Evolutionary conservation across 495 filamentous ascomycete genomes (phyloP).

Genomic region (Hyaloscypha bicolor): DNA sequence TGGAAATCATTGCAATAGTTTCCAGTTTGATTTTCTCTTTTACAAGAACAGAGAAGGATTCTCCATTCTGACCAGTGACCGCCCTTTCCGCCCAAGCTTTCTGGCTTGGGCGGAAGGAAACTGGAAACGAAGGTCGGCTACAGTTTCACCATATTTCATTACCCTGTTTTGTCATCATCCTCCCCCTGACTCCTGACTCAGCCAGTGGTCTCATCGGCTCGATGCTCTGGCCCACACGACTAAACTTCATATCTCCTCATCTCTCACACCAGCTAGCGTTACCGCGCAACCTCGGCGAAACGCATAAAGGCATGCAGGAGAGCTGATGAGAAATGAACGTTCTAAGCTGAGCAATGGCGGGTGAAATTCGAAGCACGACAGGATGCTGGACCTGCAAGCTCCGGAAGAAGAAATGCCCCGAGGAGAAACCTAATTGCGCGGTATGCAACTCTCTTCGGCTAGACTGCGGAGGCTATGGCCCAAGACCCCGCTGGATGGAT

Average conservation of each 20-base stretch:
- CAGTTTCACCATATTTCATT: background rate
- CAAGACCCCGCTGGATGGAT: constrained; percentile 39
- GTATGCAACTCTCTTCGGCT: constrained; percentile 36
- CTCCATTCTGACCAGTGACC: too few species aligned
- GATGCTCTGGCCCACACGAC: too few species aligned
- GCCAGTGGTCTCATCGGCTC: too few species aligned
- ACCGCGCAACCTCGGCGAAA: too few species aligned
- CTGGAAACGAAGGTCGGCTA: constrained; percentile 12
- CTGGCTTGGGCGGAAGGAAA: constrained; percentile 6
- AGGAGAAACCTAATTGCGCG: constrained; percentile 34
- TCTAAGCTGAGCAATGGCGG: background rate
- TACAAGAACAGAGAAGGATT: too few species aligned
- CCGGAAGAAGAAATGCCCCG: constrained; percentile 44
- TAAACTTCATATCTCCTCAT: too few species aligned
- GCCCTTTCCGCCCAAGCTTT: too few species aligned
- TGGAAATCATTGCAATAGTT: too few species aligned
- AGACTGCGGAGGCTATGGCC: constrained; percentile 38
- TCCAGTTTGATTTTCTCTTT: too few species aligned
- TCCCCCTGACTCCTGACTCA: background rate
- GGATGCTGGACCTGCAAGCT: constrained; percentile 46
- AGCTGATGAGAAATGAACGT: background rate
- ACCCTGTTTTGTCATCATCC: constrained; percentile 2
- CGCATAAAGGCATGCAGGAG: too few species aligned
- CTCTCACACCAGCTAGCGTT: too few species aligned
- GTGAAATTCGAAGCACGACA: constrained; percentile 16